A percentile compares a stretch with the other conserved stretches of the same genome.
phyloP scores from a whole-genome alignment of 192 early-diverging fungal genomes.

The Coemansia sp. region DNA sequence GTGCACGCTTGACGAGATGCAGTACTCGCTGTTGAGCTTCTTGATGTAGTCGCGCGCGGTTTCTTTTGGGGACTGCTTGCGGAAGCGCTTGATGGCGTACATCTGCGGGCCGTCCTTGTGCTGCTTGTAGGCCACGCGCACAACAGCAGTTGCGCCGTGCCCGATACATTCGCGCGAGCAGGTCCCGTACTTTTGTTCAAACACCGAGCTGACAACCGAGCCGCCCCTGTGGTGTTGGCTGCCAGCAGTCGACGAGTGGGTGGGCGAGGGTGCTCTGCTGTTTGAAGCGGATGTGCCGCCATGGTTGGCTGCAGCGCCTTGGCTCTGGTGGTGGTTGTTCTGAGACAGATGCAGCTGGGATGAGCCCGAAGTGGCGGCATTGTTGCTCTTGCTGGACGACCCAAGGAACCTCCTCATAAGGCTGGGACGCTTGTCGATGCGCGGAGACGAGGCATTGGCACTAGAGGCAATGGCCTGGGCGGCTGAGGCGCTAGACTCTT shows the following conservation, averaged over 20 bases:
- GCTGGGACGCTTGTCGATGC: constrained; percentile 49
- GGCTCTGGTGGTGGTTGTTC: no score
- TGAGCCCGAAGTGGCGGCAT: background rate
- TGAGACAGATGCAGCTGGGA: constrained; percentile 6
- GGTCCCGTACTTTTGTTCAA: constrained; percentile 78
- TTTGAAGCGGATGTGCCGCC: background rate
- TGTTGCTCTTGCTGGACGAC: constrained; percentile 14
- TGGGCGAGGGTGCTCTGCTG: constrained; percentile 26
- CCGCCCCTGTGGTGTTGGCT: constrained; percentile 27
- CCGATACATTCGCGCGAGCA: constrained; percentile 78
- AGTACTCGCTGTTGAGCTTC: constrained; percentile 93
- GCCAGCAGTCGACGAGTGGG: constrained; percentile 31
- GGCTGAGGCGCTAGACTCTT: constrained; percentile 26
- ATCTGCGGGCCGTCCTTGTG: constrained; percentile 63
- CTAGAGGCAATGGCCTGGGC: constrained; percentile 36
- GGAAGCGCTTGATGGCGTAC: constrained; percentile 93
- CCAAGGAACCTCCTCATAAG: constrained; percentile 55
- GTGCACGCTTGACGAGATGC: constrained; percentile 87
- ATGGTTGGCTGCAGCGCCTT: background rate
- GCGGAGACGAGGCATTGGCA: constrained; percentile 26
- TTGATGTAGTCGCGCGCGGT: constrained; percentile 93
- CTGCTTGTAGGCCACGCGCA: constrained; percentile 80
- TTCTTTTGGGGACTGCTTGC: constrained; percentile 81
- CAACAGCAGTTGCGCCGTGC: constrained; percentile 88
- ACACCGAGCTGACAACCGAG: constrained; percentile 29